A percentile compares a stretch with the other conserved stretches of the same genome.
Evolutionary conservation across 2,329 filamentous ascomycete species (phyloP).

Genomic region (Lasiodiplodia gonubiensis): DNA sequence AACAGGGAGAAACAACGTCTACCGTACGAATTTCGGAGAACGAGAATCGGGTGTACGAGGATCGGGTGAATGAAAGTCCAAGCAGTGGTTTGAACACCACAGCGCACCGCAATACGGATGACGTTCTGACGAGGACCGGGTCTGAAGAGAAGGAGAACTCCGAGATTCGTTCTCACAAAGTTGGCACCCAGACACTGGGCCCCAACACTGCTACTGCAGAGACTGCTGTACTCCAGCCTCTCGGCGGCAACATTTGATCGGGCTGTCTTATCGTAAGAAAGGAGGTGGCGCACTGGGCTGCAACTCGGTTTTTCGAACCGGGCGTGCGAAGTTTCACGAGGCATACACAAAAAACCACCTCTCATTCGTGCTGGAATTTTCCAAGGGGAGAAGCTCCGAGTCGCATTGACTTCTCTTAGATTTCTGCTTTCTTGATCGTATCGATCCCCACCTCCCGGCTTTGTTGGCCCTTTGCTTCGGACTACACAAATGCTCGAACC

Average conservation of each 20-base stretch:
- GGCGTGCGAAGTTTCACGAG: too few relatives aligned
- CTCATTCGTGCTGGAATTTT: too few relatives aligned
- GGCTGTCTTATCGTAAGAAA: not conserved
- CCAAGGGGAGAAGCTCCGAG: too few relatives aligned
- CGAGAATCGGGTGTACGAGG: not conserved
- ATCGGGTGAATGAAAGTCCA: not conserved
- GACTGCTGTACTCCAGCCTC: not conserved
- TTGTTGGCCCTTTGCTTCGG: too few relatives aligned
- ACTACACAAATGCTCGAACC: too few relatives aligned
- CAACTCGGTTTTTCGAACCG: too few relatives aligned
- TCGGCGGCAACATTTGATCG: not conserved
- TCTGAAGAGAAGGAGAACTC: conserved; percentile 11
- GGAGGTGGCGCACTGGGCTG: too few relatives aligned
- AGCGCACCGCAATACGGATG: not conserved
- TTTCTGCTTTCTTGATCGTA: too few relatives aligned
- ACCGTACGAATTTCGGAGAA: not conserved
- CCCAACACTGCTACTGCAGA: not conserved
- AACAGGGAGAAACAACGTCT: not conserved
- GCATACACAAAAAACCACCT: too few relatives aligned
- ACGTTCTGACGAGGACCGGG: not conserved
- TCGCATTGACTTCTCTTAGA: too few relatives aligned
- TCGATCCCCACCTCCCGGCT: too few relatives aligned
- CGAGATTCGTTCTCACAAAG: not conserved
- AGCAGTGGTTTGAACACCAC: not conserved
- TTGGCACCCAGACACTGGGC: not conserved